phyloP scores from a whole-genome alignment of 148 eudicot species.

The Cornus kousa region DNA sequence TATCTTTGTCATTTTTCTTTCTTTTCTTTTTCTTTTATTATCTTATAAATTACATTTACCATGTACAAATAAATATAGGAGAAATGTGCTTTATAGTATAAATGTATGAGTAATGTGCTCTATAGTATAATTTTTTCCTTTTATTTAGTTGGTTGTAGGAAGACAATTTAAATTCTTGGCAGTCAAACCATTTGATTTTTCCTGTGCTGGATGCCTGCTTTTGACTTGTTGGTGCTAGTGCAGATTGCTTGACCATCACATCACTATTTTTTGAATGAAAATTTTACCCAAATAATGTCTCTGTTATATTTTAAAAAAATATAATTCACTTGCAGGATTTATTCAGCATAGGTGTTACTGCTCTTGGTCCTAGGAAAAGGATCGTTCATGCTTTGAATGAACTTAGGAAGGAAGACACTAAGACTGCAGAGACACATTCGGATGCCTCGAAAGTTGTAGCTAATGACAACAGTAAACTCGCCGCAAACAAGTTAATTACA shows the following conservation, averaged over 20 bases:
- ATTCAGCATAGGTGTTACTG: slow-evolving; percentile 68
- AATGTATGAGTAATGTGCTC: not conserved
- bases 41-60: not conserved
- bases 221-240: slow-evolving; percentile 1
- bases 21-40: not conserved
- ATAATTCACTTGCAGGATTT: slow-evolving; percentile 59
- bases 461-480: slow-evolving; percentile 35
- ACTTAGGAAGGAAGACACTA: slow-evolving; percentile 41
- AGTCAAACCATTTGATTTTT: not conserved
- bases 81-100: not conserved
- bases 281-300: not conserved
- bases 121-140: no score
- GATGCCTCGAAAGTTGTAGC: slow-evolving; percentile 27
- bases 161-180: not conserved
- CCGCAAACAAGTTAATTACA: slow-evolving; percentile 68
- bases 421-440: slow-evolving; percentile 20
- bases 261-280: not conserved
- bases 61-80: not conserved
- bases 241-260: not conserved
- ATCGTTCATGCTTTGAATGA: slow-evolving; percentile 68
- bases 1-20: not conserved
- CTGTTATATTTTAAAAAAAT: not conserved
- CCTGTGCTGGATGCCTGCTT: not conserved
- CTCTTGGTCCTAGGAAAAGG: slow-evolving; percentile 93
- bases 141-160: not conserved